A percentile compares a stretch with the other conserved stretches of the same genome.
These are phyloP conservation scores for Cyberlindnera samutprakarnensis DNA, from an alignment of 805 yeast genomes.

Conservation along the genomic window DNA sequence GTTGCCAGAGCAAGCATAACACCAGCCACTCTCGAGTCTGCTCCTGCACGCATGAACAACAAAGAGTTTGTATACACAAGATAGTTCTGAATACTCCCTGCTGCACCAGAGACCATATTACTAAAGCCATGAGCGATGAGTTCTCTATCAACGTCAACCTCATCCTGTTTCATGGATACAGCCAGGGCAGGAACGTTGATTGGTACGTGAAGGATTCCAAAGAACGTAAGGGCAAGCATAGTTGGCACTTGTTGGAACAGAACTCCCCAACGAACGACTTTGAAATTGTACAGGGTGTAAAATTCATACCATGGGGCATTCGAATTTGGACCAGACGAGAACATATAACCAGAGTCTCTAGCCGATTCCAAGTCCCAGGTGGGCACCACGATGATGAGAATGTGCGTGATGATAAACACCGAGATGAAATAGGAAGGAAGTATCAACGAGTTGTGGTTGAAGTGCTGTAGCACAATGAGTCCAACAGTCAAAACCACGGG, in stretches of 20 bases:
- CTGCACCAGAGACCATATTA: slow-evolving; percentile 72
- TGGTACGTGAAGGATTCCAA: slow-evolving; percentile 94
- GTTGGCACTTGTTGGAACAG: slow-evolving; percentile 72
- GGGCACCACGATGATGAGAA: slow-evolving; percentile 58
- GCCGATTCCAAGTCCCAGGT: slow-evolving; percentile 52
- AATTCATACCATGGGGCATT: slow-evolving; percentile 88
- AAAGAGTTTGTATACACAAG: slow-evolving; percentile 92
- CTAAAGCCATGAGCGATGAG: slow-evolving; percentile 92
- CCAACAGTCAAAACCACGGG: slow-evolving; percentile 60
- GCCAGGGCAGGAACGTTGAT: slow-evolving; percentile 97
- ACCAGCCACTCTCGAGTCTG: slow-evolving; percentile 84
- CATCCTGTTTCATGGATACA: slow-evolving; percentile 76
- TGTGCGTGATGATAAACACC: slow-evolving; percentile 65
- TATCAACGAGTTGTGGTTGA: slow-evolving; percentile 57
- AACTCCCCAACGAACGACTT: slow-evolving; percentile 66
- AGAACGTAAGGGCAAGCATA: slow-evolving; percentile 92
- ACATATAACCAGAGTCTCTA: slow-evolving; percentile 79
- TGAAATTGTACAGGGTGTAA: slow-evolving; percentile 64
- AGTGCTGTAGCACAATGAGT: slow-evolving; percentile 55
- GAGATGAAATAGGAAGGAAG: slow-evolving; percentile 76
- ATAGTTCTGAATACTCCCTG: slow-evolving; percentile 91
- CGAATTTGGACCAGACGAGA: slow-evolving; percentile 28
- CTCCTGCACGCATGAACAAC: slow-evolving; percentile 89
- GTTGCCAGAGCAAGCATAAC: slow-evolving; percentile 83
- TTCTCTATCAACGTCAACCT: slow-evolving; percentile 85